Conservation (phyloP, 2,329 filamentous ascomycete genomes). For the Aspergillus intermedius region DNA sequence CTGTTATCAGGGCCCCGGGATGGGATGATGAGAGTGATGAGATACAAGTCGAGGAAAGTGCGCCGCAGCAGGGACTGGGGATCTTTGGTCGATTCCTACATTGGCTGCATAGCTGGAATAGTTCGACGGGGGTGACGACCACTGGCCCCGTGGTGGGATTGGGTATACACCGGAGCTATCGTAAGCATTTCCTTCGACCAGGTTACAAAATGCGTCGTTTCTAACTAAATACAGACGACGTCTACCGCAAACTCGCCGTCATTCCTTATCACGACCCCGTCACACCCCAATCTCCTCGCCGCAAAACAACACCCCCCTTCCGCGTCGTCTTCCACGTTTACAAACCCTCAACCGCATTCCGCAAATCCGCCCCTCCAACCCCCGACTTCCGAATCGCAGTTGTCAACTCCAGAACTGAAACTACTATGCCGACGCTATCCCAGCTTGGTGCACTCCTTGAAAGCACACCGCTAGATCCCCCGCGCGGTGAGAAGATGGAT, state of each 20-base stretch:
- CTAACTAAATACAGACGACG: constrained; percentile 46
- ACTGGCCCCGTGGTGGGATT: constrained; percentile 47
- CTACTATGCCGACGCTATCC: constrained; percentile 63
- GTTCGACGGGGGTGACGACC: constrained; percentile 21
- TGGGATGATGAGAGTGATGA: constrained; percentile 34
- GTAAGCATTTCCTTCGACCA: constrained; percentile 22
- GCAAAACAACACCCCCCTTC: constrained; percentile 49
- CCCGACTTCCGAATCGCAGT: constrained; percentile 85
- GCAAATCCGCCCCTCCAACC: constrained; percentile 68
- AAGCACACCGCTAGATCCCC: constrained; percentile 64
- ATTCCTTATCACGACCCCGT: constrained; percentile 64
- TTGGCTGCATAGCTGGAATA: constrained; percentile 21
- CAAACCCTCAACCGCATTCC: constrained; percentile 65
- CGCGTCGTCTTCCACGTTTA: constrained; percentile 74
- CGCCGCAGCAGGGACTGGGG: constrained; percentile 7
- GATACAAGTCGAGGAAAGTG: constrained; percentile 3
- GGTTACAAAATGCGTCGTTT: background rate
- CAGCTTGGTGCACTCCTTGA: constrained; percentile 67
- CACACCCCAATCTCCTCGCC: constrained; percentile 16
- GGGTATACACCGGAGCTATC: constrained; percentile 50
- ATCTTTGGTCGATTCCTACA: constrained; percentile 26
- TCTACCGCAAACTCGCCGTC: constrained; percentile 71
- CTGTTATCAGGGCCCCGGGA: constrained; percentile 63
- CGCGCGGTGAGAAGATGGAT: constrained; percentile 41
- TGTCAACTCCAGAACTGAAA: constrained; percentile 62